Base-by-base conservation (phyloP, 306 rosid genomes). In the Begonia fuchsioides region DNA sequence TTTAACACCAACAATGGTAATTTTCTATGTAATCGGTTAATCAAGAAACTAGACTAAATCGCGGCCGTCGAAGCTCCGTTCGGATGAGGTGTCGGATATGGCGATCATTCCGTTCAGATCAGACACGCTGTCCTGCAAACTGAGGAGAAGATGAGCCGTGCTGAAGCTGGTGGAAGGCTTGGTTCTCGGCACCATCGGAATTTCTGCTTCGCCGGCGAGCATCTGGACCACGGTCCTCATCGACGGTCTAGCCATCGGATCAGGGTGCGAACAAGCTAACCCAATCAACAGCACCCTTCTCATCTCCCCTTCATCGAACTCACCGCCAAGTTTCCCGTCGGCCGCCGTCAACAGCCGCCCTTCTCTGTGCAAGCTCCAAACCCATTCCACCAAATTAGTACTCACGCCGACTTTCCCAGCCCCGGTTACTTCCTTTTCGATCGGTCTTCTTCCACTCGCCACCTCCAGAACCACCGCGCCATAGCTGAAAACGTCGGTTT, bases 391-490 rank as follows among this genome's bases (percentile, higher is more conserved):
- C 76, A 92, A 69, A 62, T 92, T 92, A 68, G 76, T 65, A 50
- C 67, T 60, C 20, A 46, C 64, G 11, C 81, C 86, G 3, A 18
- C 71, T 64, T 68, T 78, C 14, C 78, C 86, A 12, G 13, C 75
- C 40, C 60, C 81, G 2, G 17, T 44, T 0, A 53, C 64, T 5
- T 81, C 94, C 60, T 72, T 85, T 74, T 85, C 98, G 12, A 92
- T 92, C 0, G 98, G 96, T 17, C 98, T 69, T 56, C 98, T 75
- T 35, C 96, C 98, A 39, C 81, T 75, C 0, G 93, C 98, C 19
- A 85, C 98, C 60, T 90, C 98, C 15, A 90, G 92, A 43, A 90
- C 94, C 52, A 90, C 98, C 0, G 96, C 98, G 1, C 98, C 98
- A 12, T 72, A 90, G 57, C 98, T 90, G 19, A 85, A 90, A 55